Evolutionary conservation across 1,284 basidiomycete species (phyloP).

Genomic region (Ceratobasidium sp.): DNA sequence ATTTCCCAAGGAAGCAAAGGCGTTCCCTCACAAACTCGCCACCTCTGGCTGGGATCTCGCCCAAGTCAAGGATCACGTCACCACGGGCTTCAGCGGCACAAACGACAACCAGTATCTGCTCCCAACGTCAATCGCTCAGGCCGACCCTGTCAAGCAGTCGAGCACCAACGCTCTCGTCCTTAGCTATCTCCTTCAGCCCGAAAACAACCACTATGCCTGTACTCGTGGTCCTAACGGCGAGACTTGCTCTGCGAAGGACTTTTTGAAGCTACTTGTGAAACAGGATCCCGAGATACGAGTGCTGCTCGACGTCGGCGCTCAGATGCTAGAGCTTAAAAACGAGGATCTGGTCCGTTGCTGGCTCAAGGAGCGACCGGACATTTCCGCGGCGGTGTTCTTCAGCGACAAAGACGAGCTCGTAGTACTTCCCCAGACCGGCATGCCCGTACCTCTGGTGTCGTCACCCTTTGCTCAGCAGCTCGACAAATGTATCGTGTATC

Average conservation of each 20-base stretch:
- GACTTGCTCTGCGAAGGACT: constrained; percentile 53
- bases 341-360: constrained; percentile 60
- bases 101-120: constrained; percentile 67
- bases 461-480: constrained; percentile 63
- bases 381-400: constrained; percentile 66
- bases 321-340: constrained; percentile 68
- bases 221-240: constrained; percentile 44
- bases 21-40: constrained; percentile 64
- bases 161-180: constrained; percentile 67
- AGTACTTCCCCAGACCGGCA: constrained; percentile 61
- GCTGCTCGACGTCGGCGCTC: constrained; percentile 70
- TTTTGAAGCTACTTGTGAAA: constrained; percentile 57
- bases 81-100: constrained; percentile 68
- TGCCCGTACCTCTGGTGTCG: constrained; percentile 59
- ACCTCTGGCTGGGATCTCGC: constrained; percentile 70
- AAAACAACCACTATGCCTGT: constrained; percentile 61
- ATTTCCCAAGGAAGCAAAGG: constrained; percentile 60
- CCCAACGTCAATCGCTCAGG: constrained; percentile 63
- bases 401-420: constrained; percentile 61
- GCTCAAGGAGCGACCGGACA: constrained; percentile 56
- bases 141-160: constrained; percentile 60
- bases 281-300: constrained; percentile 61
- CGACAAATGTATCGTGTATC: constrained; percentile 65
- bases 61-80: constrained; percentile 56
- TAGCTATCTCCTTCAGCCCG: constrained; percentile 60